A percentile compares a stretch with the other conserved stretches of the same genome.
Conservation (phyloP, 768 basidiomycete genomes). For the Trametes elegans region DNA sequence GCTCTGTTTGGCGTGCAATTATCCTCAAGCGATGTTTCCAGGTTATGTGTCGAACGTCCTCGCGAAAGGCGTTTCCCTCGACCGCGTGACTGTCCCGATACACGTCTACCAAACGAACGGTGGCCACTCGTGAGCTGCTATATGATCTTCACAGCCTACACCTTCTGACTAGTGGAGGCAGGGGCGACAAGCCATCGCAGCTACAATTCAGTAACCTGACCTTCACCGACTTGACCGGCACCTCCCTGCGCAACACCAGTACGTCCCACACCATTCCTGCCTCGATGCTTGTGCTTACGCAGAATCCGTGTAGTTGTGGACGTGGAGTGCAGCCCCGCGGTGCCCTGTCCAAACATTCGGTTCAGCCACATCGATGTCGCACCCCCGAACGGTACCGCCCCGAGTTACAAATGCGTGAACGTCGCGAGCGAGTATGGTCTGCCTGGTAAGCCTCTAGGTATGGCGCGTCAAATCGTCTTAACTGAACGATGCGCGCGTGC, state of each 20-base stretch:
- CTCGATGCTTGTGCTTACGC: neutral
- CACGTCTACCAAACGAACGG: constrained; percentile 53
- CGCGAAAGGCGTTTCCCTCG: constrained; percentile 40
- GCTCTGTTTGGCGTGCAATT: neutral
- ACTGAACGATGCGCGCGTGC: too few relatives aligned
- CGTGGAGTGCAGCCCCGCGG: constrained; percentile 49
- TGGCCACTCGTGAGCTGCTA: constrained; percentile 38
- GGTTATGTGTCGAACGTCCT: constrained; percentile 47
- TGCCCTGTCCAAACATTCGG: constrained; percentile 42
- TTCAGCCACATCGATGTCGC: constrained; percentile 38
- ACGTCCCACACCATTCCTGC: neutral
- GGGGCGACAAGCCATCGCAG: constrained; percentile 31
- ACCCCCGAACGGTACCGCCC: constrained; percentile 36
- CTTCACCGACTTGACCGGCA: constrained; percentile 50
- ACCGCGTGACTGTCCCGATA: constrained; percentile 44
- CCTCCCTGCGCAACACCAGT: constrained; percentile 29
- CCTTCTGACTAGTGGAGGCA: neutral
- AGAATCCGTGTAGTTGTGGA: constrained; percentile 41
- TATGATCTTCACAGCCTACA: neutral
- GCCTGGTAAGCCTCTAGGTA: constrained; percentile 17
- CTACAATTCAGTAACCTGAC: constrained; percentile 46
- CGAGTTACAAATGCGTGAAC: constrained; percentile 47
- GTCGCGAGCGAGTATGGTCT: constrained; percentile 35
- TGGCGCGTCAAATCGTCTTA: neutral
- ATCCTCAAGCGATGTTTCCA: constrained; percentile 16